Base-by-base conservation (phyloP, 202 grass and related monocot species). In the Bolboschoenoplectus hybrid region DNA sequence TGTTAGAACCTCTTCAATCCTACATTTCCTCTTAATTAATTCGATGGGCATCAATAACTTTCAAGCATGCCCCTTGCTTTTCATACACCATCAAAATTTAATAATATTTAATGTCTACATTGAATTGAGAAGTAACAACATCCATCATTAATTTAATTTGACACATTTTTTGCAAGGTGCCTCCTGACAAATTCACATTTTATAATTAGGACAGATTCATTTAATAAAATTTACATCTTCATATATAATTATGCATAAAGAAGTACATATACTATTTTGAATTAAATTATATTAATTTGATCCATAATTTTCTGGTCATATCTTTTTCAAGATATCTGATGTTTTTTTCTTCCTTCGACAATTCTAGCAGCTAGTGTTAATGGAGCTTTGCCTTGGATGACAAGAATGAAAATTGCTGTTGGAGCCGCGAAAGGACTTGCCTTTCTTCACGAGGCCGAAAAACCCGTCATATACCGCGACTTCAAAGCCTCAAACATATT, bases 401-500 rank as follows among this genome's bases (percentile, higher is more conserved):
- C 85, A 17, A 95, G 95, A 89, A 89, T 97, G 82, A 95, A 94
- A 84, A 95, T 97, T n/a, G 95, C 95, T 26, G 82, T 97, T 32
- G 89, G 92, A 39, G 95, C 95, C 1, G 95, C 95, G 16, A 95
- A 93, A 84, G 95, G 95, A 40, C 91, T 97, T 12, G 80, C 92
- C 12, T 97, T 97, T 72, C 95, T 97, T 75, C 95, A 97, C 35
- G 85, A 89, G 8, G 89, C 92, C 4, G 91, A 93, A 57, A 88
- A 92, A 11, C 91, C 91, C 1, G 91, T 97, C 9, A 95, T 97
- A 65, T 97, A 97, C 89, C 89, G 91, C 9, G 93, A 97, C 64
- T 95, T 97, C 88, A 97, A 97, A 88, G 90, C 95, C 47, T 97
- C 95, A 73, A 97, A 97, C 62, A 95, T 97, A 86, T 85, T 97